These are phyloP conservation scores for Trypanosoma caninum DNA, from an alignment of 208 protist genomes.

Conservation along the genomic window DNA sequence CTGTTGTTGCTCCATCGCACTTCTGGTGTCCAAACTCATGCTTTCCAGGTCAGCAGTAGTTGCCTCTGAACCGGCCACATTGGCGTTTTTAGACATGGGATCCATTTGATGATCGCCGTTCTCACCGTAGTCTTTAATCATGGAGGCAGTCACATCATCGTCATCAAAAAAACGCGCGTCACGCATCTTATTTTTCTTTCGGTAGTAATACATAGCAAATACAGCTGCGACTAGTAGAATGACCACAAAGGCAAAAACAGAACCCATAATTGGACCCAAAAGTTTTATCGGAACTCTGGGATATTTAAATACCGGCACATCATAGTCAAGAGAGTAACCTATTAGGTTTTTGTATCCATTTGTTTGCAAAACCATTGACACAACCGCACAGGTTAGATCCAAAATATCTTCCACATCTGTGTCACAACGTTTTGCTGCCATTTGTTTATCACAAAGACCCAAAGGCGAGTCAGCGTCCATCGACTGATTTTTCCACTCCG, in stretches of 20 bases:
- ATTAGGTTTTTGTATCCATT: slow-evolving; percentile 18
- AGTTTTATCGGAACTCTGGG: neutral
- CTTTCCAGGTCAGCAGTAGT: neutral
- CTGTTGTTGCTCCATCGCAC: neutral
- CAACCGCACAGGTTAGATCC: neutral
- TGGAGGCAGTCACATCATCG: slow-evolving; percentile 1
- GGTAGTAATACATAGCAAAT: neutral
- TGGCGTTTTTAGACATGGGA: neutral
- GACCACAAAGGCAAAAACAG: slow-evolving; percentile 2
- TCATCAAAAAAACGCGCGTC: slow-evolving; percentile 26
- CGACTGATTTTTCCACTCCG: slow-evolving; percentile 8
- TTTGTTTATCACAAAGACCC: slow-evolving; percentile 5
- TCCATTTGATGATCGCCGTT: neutral
- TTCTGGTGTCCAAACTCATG: neutral
- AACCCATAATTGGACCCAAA: neutral
- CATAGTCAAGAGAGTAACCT: slow-evolving; percentile 12
- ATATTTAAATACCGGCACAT: slow-evolving; percentile 1
- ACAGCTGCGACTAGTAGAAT: neutral
- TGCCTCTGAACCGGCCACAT: neutral
- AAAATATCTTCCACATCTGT: neutral
- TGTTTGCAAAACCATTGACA: neutral
- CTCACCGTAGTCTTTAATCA: neutral
- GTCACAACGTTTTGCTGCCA: slow-evolving; percentile 2
- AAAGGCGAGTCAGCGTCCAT: slow-evolving; percentile 6
- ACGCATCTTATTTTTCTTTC: slow-evolving; percentile 9